Percentiles rank a stretch among this genome's conserved stretches.
Conservation (phyloP, 2,329 filamentous ascomycete genomes). For the Davidsoniella australis region DNA sequence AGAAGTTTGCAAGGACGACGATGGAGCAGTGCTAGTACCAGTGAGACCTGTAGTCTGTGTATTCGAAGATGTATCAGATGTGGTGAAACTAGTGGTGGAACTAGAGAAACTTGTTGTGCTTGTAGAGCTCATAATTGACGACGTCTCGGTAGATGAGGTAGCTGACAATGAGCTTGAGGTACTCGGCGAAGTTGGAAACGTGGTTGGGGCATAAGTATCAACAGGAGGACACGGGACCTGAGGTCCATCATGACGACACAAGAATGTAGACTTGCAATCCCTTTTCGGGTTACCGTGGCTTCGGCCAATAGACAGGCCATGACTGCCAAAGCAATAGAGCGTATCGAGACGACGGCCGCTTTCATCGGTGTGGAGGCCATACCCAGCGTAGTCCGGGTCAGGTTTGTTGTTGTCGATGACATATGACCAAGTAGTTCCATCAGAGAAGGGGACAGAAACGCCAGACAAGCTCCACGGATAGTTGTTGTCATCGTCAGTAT, state of each 20-base stretch:
- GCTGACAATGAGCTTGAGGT: neutral
- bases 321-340: slow-evolving; percentile 5
- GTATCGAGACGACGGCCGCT: slow-evolving; percentile 3
- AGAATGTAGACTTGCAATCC: slow-evolving; percentile 3
- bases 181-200: slow-evolving; percentile 1
- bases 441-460: slow-evolving; percentile 4
- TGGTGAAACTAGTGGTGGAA: too few species aligned
- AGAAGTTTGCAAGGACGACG: too few species aligned
- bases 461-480: slow-evolving; percentile 7
- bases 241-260: slow-evolving; percentile 4
- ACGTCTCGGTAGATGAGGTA: too few species aligned
- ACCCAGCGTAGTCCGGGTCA: slow-evolving; percentile 7
- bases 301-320: neutral
- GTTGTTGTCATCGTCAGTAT: neutral
- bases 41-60: too few species aligned
- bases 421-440: slow-evolving; percentile 5
- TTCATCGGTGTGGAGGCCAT: neutral
- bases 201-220: neutral
- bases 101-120: too few species aligned
- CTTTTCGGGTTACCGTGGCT: neutral
- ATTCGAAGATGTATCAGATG: too few species aligned
- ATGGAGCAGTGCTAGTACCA: too few species aligned
- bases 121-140: too few species aligned
- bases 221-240: slow-evolving; percentile 2
- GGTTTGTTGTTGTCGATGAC: slow-evolving; percentile 4